Evolutionary conservation across 805 yeast genomes (phyloP).

Genomic region (Zygotorulaspora danielsina): DNA sequence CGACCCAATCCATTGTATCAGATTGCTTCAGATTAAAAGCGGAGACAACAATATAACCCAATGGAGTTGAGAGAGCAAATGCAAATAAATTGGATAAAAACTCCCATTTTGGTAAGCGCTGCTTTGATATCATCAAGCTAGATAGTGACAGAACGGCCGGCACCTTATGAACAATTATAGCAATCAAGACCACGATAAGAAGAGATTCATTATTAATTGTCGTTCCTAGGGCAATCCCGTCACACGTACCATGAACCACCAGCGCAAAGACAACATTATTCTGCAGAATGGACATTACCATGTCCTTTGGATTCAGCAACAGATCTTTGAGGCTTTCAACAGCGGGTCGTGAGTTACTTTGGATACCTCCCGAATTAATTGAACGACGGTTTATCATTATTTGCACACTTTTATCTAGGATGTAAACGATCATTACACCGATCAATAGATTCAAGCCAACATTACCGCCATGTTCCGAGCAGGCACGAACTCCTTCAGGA

Average conservation of each 20-base stretch:
- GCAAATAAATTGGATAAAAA: constrained; percentile 45
- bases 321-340: constrained; percentile 21
- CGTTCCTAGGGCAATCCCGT: constrained; percentile 61
- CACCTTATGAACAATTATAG: constrained; percentile 57
- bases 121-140: constrained; percentile 44
- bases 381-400: constrained; percentile 10
- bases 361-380: neutral
- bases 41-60: constrained; percentile 31
- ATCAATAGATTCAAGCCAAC: constrained; percentile 46
- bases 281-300: constrained; percentile 32
- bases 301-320: constrained; percentile 23
- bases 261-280: constrained; percentile 55
- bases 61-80: constrained; percentile 35
- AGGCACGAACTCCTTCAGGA: constrained; percentile 52
- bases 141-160: constrained; percentile 62
- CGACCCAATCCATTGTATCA: constrained; percentile 29
- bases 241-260: constrained; percentile 55
- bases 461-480: constrained; percentile 34
- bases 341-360: constrained; percentile 1
- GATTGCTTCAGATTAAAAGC: constrained; percentile 26
- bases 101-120: constrained; percentile 37
- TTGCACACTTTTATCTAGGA: constrained; percentile 39
- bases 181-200: constrained; percentile 45
- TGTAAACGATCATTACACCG: constrained; percentile 48
- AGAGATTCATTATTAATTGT: constrained; percentile 40